A percentile compares a stretch with the other conserved stretches of the same genome.
Conservation (phyloP, 805 yeast species). For the Teunomyces cretensis region DNA sequence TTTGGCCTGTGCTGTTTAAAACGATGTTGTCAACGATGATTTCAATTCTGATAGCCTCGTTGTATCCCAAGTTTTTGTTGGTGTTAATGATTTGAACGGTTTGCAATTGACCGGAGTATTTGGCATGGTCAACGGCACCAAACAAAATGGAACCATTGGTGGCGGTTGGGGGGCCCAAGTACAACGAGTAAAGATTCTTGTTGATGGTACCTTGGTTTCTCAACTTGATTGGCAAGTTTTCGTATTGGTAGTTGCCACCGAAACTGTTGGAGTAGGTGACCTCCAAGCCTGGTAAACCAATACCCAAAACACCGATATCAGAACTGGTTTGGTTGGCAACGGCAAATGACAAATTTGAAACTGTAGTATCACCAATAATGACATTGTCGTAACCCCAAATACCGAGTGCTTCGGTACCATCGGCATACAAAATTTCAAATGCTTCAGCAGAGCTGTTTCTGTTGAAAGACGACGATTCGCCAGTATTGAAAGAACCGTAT, state of each 20-base stretch:
- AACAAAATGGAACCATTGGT: conserved; percentile 35
- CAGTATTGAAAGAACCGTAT: conserved; percentile 50
- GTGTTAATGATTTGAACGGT: conserved; percentile 46
- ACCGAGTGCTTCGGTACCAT: conserved; percentile 48
- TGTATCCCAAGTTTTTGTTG: conserved; percentile 27
- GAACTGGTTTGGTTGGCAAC: conserved; percentile 51
- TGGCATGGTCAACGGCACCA: conserved; percentile 46
- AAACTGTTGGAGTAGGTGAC: conserved; percentile 39
- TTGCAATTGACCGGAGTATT: conserved; percentile 32
- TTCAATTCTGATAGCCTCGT: conserved; percentile 46
- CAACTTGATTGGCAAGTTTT: conserved; percentile 39
- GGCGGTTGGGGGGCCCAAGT: conserved; percentile 26
- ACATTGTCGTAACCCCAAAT: conserved; percentile 64
- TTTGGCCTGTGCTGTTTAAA: conserved; percentile 12
- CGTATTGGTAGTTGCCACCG: conserved; percentile 27
- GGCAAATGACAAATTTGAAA: conserved; percentile 64
- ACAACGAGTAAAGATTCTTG: conserved; percentile 37
- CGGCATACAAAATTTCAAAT: conserved; percentile 50
- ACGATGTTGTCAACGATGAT: conserved; percentile 45
- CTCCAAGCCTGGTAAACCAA: conserved; percentile 71
- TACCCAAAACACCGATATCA: conserved; percentile 63
- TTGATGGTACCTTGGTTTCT: conserved; percentile 31
- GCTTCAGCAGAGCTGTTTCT: conserved; percentile 39
- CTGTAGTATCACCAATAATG: conserved; percentile 45
- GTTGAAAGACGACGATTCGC: conserved; percentile 36